phyloP scores from a whole-genome alignment of 257 asterid genomes.

The Fraxinus excelsior region DNA sequence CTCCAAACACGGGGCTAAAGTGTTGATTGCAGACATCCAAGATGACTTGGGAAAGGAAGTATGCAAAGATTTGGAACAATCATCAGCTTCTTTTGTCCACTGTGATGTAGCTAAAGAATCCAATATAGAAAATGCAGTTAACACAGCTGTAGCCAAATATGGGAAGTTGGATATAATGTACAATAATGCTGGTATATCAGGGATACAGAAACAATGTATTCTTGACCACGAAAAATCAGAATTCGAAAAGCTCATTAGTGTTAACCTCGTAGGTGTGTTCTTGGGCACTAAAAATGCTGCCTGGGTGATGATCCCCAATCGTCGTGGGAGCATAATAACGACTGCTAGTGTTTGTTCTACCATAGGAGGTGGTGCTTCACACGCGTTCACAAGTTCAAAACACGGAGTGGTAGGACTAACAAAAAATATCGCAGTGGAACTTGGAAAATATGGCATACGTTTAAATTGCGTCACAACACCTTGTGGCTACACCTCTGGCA shows the following conservation, averaged over 20 bases:
- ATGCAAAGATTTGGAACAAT: slow-evolving; percentile 11
- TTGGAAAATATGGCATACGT: slow-evolving; percentile 40
- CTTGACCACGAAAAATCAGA: slow-evolving; percentile 10
- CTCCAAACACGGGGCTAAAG: slow-evolving; percentile 13
- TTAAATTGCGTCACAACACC: slow-evolving; percentile 42
- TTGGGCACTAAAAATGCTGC: slow-evolving; percentile 52
- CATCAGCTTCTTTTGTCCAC: slow-evolving; percentile 22
- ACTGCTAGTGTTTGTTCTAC: slow-evolving; percentile 27
- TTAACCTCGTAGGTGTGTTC: slow-evolving; percentile 38
- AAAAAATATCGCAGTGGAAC: slow-evolving; percentile 27
- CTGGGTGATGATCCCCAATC: slow-evolving; percentile 37
- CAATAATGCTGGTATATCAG: slow-evolving; percentile 35
- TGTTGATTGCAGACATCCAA: slow-evolving; percentile 16
- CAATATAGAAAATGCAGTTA: slow-evolving; percentile 13
- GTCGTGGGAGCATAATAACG: slow-evolving; percentile 34
- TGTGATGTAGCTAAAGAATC: slow-evolving; percentile 28
- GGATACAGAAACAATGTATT: slow-evolving; percentile 13
- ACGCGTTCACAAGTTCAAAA: slow-evolving; percentile 38
- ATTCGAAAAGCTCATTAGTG: slow-evolving; percentile 25
- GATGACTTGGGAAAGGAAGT: slow-evolving; percentile 6
- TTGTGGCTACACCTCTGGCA: slow-evolving; percentile 23
- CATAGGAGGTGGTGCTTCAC: slow-evolving; percentile 26
- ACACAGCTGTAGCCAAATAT: slow-evolving; percentile 15
- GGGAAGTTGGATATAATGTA: slow-evolving; percentile 44
- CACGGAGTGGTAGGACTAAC: slow-evolving; percentile 36